Evolutionary conservation across 2,329 filamentous ascomycete species (phyloP), one percentile per base, ranked within the genome.

Genomic region (Fusarium stilboides): DNA sequence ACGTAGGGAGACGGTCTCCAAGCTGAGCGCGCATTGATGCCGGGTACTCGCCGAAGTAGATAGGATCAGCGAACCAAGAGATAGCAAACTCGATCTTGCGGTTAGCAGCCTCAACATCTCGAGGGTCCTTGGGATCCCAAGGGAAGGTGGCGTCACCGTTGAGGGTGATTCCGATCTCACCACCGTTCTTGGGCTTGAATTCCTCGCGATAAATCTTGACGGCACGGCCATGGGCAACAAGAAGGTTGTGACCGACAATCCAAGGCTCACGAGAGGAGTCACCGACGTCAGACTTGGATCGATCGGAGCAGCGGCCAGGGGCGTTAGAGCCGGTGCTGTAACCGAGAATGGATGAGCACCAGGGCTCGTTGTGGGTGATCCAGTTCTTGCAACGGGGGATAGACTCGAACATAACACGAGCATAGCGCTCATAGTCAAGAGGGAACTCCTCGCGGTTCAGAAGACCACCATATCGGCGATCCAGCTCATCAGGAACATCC

Each of bases 341-440:
- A 36, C 93, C 93, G 42, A 96, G 86, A 65, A 96, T 90, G 53
- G 91, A 89, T 68, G 89, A 92, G 81, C 93, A 97, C 89, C 92
- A 96, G 5, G 94, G 94, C 83, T 97, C 93, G 78, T 96, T 96
- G 82, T 95, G 94, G 26, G 93, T 96, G 79, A 94, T 93, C 94
- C 94, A 97, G 81, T 93, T 86, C 83, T 94, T 93, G 75, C 94
- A 93, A 79, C 90, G 91, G 55, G 89, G 87, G 49, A 97, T 85
- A 2, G 89, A 88, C 77, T 91, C 86, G 82, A 94, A 97, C 74
- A 93, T 84, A 46, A 93, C 84, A 65, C 91, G 89, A 12, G 93
- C 91, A 77, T 94, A 97, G 80, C 91, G 83, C 72, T 91, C 90
- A 77, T 89, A 97, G 81, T 97, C 94, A 61, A 90, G 87, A 4